These are phyloP conservation scores for Aspergillus candidus DNA, from an alignment of 2,329 filamentous ascomycete genomes.

Conservation along the genomic window DNA sequence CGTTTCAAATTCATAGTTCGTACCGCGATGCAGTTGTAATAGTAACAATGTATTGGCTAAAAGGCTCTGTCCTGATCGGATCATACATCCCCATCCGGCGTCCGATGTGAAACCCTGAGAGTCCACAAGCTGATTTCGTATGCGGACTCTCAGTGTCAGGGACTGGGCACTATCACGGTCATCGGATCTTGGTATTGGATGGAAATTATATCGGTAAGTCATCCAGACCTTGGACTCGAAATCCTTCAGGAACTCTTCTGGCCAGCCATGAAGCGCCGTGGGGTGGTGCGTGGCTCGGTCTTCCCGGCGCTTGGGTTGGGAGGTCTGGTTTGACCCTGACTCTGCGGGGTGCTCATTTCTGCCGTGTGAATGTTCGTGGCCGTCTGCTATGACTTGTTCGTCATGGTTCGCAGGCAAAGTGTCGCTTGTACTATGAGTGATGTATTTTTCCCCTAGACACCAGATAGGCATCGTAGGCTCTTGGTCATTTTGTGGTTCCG, in stretches of 20 bases:
- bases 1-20: slow-evolving; percentile 3
- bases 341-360: not conserved
- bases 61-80: slow-evolving; percentile 87
- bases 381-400: slow-evolving; percentile 6
- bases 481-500: slow-evolving; percentile 74
- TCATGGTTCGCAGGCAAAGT: not conserved
- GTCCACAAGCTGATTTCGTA: slow-evolving; percentile 74
- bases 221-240: slow-evolving; percentile 94
- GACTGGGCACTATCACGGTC: slow-evolving; percentile 64
- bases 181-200: slow-evolving; percentile 69
- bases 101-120: slow-evolving; percentile 82
- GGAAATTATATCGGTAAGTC: slow-evolving; percentile 87
- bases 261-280: slow-evolving; percentile 58
- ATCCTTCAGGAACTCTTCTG: slow-evolving; percentile 76
- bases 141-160: slow-evolving; percentile 76
- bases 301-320: slow-evolving; percentile 5
- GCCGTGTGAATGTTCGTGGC: not conserved
- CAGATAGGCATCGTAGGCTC: slow-evolving; percentile 65
- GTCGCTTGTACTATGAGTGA: slow-evolving; percentile 9
- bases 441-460: slow-evolving; percentile 66
- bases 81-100: slow-evolving; percentile 98
- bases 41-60: slow-evolving; percentile 77
- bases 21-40: slow-evolving; percentile 72
- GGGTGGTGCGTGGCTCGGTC: too few species aligned
- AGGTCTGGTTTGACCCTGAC: not conserved